phyloP scores from a whole-genome alignment of 345 rosid species.

The Brassica carinata region DNA sequence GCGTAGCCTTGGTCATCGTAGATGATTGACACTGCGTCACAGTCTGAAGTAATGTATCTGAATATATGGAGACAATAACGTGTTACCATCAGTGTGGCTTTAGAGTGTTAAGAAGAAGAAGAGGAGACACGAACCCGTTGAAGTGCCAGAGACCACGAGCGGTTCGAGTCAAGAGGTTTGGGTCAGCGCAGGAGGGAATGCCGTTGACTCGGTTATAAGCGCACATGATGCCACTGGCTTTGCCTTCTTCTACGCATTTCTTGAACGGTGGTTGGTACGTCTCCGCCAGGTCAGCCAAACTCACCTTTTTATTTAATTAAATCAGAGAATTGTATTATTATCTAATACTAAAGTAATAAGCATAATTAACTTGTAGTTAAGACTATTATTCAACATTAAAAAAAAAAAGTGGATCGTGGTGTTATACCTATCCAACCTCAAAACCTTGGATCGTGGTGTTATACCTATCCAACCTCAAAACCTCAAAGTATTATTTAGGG shows the following conservation, averaged over 20 bases:
- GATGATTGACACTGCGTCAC: conserved; percentile 82
- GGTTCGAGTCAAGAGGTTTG: conserved; percentile 56
- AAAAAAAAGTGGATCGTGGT: not conserved
- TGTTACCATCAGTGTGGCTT: not conserved
- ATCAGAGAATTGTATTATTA: not conserved
- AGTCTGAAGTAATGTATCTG: conserved; percentile 88
- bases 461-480: not conserved
- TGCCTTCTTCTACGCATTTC: conserved; percentile 66
- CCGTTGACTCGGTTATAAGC: conserved; percentile 85
- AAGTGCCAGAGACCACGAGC: conserved; percentile 75
- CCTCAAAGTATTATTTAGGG: not conserved
- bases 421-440: not conserved
- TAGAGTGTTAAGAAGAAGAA: not conserved
- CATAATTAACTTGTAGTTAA: conserved; percentile 6
- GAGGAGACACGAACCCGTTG: conserved; percentile 51
- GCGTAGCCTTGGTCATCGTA: conserved; percentile 62
- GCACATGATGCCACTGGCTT: conserved; percentile 86
- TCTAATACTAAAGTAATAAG: not conserved
- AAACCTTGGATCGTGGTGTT: not conserved
- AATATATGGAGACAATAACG: not conserved
- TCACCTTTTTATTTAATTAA: conserved; percentile 47
- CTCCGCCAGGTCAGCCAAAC: conserved; percentile 72
- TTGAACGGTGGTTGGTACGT: conserved; percentile 86
- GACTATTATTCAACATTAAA: not conserved
- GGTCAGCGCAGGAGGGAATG: conserved; percentile 72